Base-by-base conservation (phyloP, 2,329 filamentous ascomycete species). In the Aplosporella prunicola region DNA sequence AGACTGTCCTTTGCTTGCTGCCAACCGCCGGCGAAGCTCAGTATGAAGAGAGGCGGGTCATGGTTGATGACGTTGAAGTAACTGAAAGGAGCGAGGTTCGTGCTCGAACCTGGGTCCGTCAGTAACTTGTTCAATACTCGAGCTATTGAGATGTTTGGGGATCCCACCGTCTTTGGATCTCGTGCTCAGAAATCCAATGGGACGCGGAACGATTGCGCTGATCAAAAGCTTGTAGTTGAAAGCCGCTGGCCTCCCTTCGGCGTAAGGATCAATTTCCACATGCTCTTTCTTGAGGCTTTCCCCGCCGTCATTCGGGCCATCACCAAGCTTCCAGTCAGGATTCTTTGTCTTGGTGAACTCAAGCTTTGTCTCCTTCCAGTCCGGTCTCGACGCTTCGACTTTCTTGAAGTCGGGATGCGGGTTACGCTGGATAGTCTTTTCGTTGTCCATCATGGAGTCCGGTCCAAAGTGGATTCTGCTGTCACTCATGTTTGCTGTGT, bases 161-260 rank as follows among this genome's bases (percentile, higher is more conserved):
- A n/a, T n/a, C 35, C 45, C 42, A 15, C 82, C 84, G 51, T 87
- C 80, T 25, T 63, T 63, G 2, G 66, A 70, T 23, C 67, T 56
- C 1, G 76, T 80, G 33, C 67, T 71, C 10, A 78, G 59, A 45
- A 80, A 76, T 1, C 74, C 76, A 30, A 95, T 80, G 9, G 89
- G 89, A 9, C 89, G 76, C 1, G 89, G 89, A 11, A 87, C 72
- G 47, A 95, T 76, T 45, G 76, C 78, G 13, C 78, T 83, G 59
- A 95, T 93, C 43, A 95, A 68, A 10, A 95, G 74, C 63, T 93
- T 94, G 73, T 96, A 95, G 70, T 95, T 95, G 63, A 74, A 77
- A 1, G 67, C 63, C 0, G 75, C 62, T 0, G 77, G 71, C 0
- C 88, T 74, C 20, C 78, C 82, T 18, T 76, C 65, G 39, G 71